Percentiles rank a stretch among this genome's conserved stretches.
phyloP scores from a whole-genome alignment of 768 basidiomycete species.

The Floccularia luteovirens region DNA sequence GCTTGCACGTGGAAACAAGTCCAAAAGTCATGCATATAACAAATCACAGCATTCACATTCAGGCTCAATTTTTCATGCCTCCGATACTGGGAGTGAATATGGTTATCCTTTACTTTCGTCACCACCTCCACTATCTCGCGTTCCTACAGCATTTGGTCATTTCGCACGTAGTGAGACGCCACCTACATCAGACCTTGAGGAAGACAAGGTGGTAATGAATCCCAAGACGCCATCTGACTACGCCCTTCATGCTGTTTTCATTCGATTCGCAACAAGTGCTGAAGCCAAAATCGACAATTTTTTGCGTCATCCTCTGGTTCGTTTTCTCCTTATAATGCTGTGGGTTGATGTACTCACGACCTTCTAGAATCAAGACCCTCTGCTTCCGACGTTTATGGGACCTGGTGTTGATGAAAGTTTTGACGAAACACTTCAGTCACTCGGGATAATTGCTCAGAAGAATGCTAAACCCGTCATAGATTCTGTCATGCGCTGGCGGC shows the following conservation, averaged over 20 bases:
- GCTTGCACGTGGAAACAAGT: conserved; percentile 25
- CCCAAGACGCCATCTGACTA: conserved; percentile 84
- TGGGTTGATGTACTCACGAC: conserved; percentile 1
- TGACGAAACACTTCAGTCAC: conserved; percentile 77
- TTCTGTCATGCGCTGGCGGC: conserved; percentile 82
- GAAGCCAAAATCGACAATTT: conserved; percentile 77
- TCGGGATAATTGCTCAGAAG: conserved; percentile 81
- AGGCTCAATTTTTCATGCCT: conserved; percentile 64
- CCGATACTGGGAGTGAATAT: conserved; percentile 67
- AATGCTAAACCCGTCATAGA: conserved; percentile 81
- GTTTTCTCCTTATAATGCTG: conserved; percentile 16
- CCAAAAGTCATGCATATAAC: conserved; percentile 50
- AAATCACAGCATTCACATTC: conserved; percentile 76
- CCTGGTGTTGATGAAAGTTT: conserved; percentile 69
- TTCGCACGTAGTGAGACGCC: conserved; percentile 42
- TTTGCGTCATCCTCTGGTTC: conserved; percentile 58
- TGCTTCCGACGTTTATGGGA: conserved; percentile 63
- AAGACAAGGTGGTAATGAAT: conserved; percentile 61
- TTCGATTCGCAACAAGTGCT: conserved; percentile 73
- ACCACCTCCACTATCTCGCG: conserved; percentile 74
- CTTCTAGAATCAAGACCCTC: conserved; percentile 58
- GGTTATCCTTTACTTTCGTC: conserved; percentile 48
- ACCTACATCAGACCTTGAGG: conserved; percentile 44
- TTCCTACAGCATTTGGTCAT: conserved; percentile 54
- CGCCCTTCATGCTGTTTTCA: conserved; percentile 83